Base-by-base conservation (phyloP, 164 flowering plant species). In the Stephania cephalantha region DNA sequence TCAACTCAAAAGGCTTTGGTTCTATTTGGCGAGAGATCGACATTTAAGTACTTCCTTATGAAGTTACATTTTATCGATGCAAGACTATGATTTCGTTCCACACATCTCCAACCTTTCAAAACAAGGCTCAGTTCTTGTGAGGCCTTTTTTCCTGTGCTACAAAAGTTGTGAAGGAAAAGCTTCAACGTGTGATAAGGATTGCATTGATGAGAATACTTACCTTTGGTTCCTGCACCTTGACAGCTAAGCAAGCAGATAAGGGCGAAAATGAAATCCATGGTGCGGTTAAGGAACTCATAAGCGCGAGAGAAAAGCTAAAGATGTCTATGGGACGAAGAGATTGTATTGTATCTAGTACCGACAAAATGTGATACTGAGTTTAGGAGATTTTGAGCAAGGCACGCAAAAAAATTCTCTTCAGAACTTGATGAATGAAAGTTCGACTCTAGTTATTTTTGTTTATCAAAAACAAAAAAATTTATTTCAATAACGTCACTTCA, bases 271-370 rank as follows among this genome's bases (percentile, higher is more conserved):
- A 76, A 20, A 87, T 87, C 50, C 67, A 52, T 29, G 86, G 88
- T 65, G 90, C 86, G 77, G 89, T 91, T 71, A 83, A 82, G 44
- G 82, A 86, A 31, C 76, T 91, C 69, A 85, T 80, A 81, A 85
- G 66, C 61, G 90, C 85, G 50, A 87, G 81, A 74, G 89, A 85
- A 29, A 77, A 76, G 44, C 82, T 90, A 75, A 85, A 85, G 75
- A 84, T 76, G 45, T 82, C 89, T 72, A 81, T 88, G 85, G 83
- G 64, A 50, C 76, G 84, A 71, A 52, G 8, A 20, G 66, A 77
- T 0, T 29, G 29, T 50, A 58, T 65, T 11, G 6, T 50, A 6
- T 78, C 77, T 75, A 73, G 20, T 66, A 70, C 76, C 17, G 53
- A 66, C 58, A 73, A 44, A 65, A 63, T 77, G 66, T 74, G 71